Base-by-base conservation (phyloP, 2,329 filamentous ascomycete species). In the Penicillium occitanis region DNA sequence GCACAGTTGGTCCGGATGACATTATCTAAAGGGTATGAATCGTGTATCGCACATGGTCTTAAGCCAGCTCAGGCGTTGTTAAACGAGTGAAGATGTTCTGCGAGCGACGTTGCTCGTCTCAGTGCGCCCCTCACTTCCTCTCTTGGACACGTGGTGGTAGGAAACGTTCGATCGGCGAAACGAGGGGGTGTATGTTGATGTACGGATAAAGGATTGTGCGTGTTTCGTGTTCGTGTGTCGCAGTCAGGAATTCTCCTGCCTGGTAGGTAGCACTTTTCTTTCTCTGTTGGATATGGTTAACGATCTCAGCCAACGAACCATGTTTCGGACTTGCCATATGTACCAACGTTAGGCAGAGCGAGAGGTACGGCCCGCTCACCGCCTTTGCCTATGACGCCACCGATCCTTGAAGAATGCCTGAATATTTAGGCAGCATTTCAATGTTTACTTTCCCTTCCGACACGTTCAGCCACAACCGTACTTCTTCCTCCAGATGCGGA, bases 1-100 rank as follows among this genome's bases (percentile, higher is more conserved):
- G 68, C 67, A 74, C 71, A 70, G 74, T 73, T 76, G 76, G 73
- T 74, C 77, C 74, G 65, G 75, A 71, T 72, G 73, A 73, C 77
- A 79, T 79, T 72, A 69, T 78, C 71, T 69, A 40, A 50, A 55
- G 22, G 17, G 40, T 37, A 59, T 67, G 66, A 64, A 68, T 59
- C 63, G 61, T 55, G 64, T 51, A 67, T 61, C 62, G 67, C 68
- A 68, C 75, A 77, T 78, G 67, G 67, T 71, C 67, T 65, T 42
- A 33, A 48, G 37, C 55, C 58, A 33, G 58, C 30, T 44, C 28
- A 53, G 62, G 58, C 46, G 58, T 57, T 17, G 33, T 46, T n/a
- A 58, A 51, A n/a, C 55, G 42, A 63, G 48, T 40, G 30, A 55
- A n/a, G 48, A 46, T 19, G 28, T 58, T 46, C 28, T 40, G 28